Evolutionary conservation across 2,329 filamentous ascomycete species (phyloP), one percentile per base, ranked within the genome.

Genomic region (Corynespora cassiicola): DNA sequence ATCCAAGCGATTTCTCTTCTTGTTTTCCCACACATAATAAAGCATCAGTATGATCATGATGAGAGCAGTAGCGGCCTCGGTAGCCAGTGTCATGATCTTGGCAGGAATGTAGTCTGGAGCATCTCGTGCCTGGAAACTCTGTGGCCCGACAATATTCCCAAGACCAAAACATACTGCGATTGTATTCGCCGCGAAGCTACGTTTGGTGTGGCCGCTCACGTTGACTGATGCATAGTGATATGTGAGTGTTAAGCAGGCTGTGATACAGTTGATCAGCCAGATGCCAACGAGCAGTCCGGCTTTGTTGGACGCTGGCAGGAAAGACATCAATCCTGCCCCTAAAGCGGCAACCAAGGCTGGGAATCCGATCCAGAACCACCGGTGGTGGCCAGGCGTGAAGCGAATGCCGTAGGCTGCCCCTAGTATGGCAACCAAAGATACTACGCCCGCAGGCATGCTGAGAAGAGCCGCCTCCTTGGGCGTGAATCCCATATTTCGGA

Each of bases 21-120:
- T 16, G 18, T 33, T 33, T 20, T 33, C 18, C 41, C 41, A 22
- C 5, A 21, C 5, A 21, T 43, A 43, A 12, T 24, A 33, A 7
- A 7, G 6, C 22, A 16, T n/a, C 17, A 33, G 16, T 20, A 33
- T n/a, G 9, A 10, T 22, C 7, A 24, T 24, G 6, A 10, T n/a
- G 6, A 33, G 56, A 2, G 52, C 54, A 9, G 54, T 49, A 25
- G 54, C 64, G 2, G 54, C 57, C 3, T 59, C 18, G 7, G 31
- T 33, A 6, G 7, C 61, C 19, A 69, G 53, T 27, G 73, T 68
- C 8, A 65, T 61, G 24, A 71, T 65, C 42, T 73, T 74, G 2
- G 71, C 72, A 2, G 69, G 68, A 2, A 69, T n/a, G 17, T 43
- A 47, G 5, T 21, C 25, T 17, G 42, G 39, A 10, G 31, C 34